phyloP scores from a whole-genome alignment of 371 early-diverging fungal genomes.

The Mortierella sp. region DNA sequence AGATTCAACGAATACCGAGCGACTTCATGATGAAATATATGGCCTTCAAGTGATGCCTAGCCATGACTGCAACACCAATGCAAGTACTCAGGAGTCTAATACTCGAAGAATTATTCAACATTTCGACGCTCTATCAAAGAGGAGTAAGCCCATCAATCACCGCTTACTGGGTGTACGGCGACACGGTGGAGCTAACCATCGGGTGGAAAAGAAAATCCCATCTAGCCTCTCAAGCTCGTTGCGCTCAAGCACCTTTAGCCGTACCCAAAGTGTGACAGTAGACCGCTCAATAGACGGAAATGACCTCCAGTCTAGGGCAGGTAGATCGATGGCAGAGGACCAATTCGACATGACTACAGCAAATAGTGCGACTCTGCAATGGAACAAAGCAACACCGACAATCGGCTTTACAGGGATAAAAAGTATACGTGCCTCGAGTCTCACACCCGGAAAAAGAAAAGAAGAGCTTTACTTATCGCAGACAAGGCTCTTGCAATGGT shows the following conservation, averaged over 20 bases:
- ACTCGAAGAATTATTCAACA: slow-evolving; percentile 39
- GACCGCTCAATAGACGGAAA: background rate
- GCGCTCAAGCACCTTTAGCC: background rate
- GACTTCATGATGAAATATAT: background rate
- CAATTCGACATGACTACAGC: background rate
- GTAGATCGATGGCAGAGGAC: background rate
- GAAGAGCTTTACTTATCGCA: slow-evolving; percentile 50
- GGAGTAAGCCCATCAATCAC: background rate
- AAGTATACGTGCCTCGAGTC: background rate
- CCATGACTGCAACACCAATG: background rate
- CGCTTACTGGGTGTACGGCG: slow-evolving; percentile 20
- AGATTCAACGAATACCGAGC: background rate
- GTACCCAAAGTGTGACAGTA: background rate
- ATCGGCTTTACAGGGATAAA: slow-evolving; percentile 7
- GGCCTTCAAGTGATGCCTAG: background rate
- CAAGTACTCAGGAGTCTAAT: slow-evolving; percentile 9
- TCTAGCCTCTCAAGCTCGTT: background rate
- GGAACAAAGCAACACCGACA: background rate
- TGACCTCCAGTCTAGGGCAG: background rate
- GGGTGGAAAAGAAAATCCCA: slow-evolving; percentile 18
- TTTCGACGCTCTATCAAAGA: slow-evolving; percentile 34
- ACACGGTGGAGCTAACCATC: slow-evolving; percentile 19
- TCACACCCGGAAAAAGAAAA: slow-evolving; percentile 15
- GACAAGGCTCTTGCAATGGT: slow-evolving; percentile 45
- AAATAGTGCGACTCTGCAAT: background rate